Evolutionary conservation across 2,329 filamentous ascomycete genomes (phyloP), one percentile per base, ranked within the genome.

Genomic region (Arthrobotrys entomopaga): DNA sequence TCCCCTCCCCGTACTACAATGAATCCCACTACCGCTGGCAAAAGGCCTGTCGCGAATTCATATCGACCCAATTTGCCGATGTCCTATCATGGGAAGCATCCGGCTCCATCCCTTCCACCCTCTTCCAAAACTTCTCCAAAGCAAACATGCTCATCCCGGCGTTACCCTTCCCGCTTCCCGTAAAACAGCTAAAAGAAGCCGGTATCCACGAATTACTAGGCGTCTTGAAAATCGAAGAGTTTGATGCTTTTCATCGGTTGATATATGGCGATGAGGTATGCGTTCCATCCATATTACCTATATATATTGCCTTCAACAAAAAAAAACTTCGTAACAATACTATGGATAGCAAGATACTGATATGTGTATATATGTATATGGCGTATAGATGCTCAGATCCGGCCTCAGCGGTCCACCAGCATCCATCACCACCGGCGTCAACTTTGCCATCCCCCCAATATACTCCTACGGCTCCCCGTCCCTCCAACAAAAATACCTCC

Each of bases 1-100:
- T 91, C 1, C 90, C 90, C 0, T 90, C 88, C 0, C 87, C 90
- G 11, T 90, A 91, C 82, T 91, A 90, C 82, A 88, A 86, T 22
- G 83, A 86, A 2, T 87, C 87, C 2, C 90, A 92, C 79, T 83
- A 84, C 13, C 83, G 82, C 79, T 91, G 88, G 84, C 90, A 93
- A 80, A 87, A 87, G 79, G 86, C 86, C 76, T 89, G 88, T 79
- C 88, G 89, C 40, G 85, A 84, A 4, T 92, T 92, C 80, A 83
- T 90, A 52, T 84, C 86, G 57, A 84, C 90, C 77, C 83, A 92
- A 78, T 82, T 86, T 58, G 83, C 85, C 40, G 82, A 89, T 77
- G 88, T 88, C 0, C 81, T 89, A 54, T 89, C 92, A 49, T 93
- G 89, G 88, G 91, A 93, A 78, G 86, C 84, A 13, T 84, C 83